Base-by-base conservation (phyloP, 495 filamentous ascomycete species). In the Xylaria palmicola region DNA sequence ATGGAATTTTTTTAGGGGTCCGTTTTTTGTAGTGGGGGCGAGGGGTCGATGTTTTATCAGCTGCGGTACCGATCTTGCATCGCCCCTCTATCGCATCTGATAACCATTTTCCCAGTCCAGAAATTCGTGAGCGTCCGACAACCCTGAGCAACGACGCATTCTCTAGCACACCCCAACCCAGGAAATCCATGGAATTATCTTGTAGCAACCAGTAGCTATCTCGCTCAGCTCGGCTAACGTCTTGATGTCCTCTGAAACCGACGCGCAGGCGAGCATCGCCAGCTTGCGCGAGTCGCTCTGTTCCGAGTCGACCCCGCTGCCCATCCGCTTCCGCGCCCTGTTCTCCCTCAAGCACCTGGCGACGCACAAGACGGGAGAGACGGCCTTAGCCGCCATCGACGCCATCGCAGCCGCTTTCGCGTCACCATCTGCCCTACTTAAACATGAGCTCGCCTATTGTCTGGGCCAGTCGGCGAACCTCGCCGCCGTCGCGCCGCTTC, bases 401-500 rank as follows among this genome's bases (percentile, higher is more conserved):
- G 93, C 95, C 13, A 98, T 99, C 65, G 92, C 93, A 4, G 91
- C 93, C 3, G 94, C 82, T 3, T 93, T 98, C 64, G 64, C 81
- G 2, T 96, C 93, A 2, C 86, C 85, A 0, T 98, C 94, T 5
- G 92, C 88, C 5, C 80, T 96, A 1, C 81, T 97, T 56, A 94
- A 97, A 75, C 94, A 98, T 72, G 94, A 98, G 74, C 81, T 98
- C 34, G 95, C 95, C 36, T 99, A 99, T 76, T 99, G 94, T 72
- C 85, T 99, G 0, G 94, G 94, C 27, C 94, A 99, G 75, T 90
- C 91, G 15, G 83, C 84, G 41, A 90, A 96, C 68, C 67, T 77
- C 15, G 86, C 88, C 20, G 88, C 93, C 5, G 83, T 91, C 3
- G 81, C 90, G 1, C 85, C 84, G 70, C 80, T 99, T 49, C 85